These are phyloP conservation scores for Fusarium sp. DNA, from an alignment of 2,329 filamentous ascomycete species.

Conservation along the genomic window DNA sequence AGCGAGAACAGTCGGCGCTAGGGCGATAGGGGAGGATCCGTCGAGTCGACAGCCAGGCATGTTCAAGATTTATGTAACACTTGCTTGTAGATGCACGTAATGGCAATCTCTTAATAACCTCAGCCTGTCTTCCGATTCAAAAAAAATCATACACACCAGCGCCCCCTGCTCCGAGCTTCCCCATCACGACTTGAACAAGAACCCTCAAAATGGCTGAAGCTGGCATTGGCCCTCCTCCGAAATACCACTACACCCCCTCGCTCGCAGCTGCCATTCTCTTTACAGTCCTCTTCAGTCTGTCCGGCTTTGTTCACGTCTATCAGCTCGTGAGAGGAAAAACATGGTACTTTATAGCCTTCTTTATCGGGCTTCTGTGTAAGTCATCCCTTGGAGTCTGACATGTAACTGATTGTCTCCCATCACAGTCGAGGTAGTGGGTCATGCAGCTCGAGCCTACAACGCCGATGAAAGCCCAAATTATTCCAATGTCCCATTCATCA, in stretches of 20 bases:
- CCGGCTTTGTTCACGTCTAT: neutral
- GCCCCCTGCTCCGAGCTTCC: neutral
- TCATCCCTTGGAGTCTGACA: neutral
- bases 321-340: neutral
- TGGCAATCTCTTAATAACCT: neutral
- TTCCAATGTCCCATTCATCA: neutral
- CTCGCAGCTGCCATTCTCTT: neutral
- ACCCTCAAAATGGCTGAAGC: neutral
- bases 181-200: neutral
- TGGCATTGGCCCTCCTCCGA: neutral
- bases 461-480: neutral
- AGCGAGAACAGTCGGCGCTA: neutral
- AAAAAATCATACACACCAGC: neutral
- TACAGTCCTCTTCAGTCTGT: neutral
- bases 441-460: neutral
- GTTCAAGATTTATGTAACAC: neutral
- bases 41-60: neutral
- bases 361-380: neutral
- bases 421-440: neutral
- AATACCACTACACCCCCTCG: neutral
- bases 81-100: neutral
- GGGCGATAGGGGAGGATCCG: neutral
- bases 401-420: neutral
- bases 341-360: neutral
- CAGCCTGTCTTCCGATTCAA: neutral